phyloP scores from a whole-genome alignment of 768 basidiomycete genomes.

The Chalciporus sphaerocephalus region DNA sequence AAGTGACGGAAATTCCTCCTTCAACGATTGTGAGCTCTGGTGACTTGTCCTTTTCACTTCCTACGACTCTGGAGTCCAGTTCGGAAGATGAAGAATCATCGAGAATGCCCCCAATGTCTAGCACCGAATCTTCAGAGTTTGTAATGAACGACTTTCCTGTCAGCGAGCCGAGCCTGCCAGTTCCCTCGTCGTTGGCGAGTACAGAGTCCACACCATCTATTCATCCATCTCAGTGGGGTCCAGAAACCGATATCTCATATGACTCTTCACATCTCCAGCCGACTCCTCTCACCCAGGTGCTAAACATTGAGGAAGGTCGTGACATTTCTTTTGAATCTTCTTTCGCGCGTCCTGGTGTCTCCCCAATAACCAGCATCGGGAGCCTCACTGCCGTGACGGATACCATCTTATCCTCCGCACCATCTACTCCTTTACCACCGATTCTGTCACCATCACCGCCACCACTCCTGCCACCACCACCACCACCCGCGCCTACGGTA shows the following conservation, averaged over 20 bases:
- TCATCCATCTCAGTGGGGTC: conserved; percentile 50
- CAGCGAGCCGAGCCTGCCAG: conserved; percentile 30
- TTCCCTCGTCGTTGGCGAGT: conserved; percentile 33
- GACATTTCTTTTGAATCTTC: conserved; percentile 76
- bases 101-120: conserved; percentile 38
- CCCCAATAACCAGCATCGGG: conserved; percentile 30
- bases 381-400: conserved; percentile 35
- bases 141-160: conserved; percentile 23
- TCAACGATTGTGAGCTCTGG: conserved; percentile 19
- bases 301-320: conserved; percentile 50
- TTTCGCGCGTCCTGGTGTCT: conserved; percentile 58
- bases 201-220: conserved; percentile 38
- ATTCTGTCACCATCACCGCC: neutral
- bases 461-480: neutral
- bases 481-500: conserved; percentile 18
- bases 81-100: conserved; percentile 27
- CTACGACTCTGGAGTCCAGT: conserved; percentile 31
- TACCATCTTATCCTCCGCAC: conserved; percentile 25
- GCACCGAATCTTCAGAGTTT: conserved; percentile 38
- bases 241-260: conserved; percentile 64
- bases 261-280: conserved; percentile 73
- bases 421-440: conserved; percentile 8
- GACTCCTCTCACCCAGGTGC: conserved; percentile 56
- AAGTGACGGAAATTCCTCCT: conserved; percentile 6
- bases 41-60: conserved; percentile 24